Percentiles rank a stretch among this genome's conserved stretches.
Evolutionary conservation across 768 basidiomycete genomes (phyloP).

Genomic region (Agaricus sinodeliciosus): DNA sequence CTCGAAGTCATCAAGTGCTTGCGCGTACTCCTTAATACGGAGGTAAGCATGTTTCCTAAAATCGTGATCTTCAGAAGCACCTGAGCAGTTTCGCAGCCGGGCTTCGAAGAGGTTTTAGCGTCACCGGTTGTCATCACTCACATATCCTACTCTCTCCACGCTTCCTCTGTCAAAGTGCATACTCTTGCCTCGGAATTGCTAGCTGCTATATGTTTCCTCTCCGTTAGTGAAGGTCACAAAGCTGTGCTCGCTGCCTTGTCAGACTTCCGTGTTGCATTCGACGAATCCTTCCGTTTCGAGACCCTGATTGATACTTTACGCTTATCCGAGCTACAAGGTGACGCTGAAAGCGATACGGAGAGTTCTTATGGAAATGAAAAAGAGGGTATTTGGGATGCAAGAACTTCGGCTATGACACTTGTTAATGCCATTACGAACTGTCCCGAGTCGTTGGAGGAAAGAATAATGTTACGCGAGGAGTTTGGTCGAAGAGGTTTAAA

Average conservation of each 20-base stretch:
- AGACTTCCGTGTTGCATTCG: conserved; percentile 65
- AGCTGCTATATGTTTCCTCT: conserved; percentile 77
- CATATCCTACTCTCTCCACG: conserved; percentile 65
- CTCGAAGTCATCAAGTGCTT: conserved; percentile 76
- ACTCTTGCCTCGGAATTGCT: conserved; percentile 70
- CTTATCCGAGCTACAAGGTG: conserved; percentile 35
- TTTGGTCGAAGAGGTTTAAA: conserved; percentile 76
- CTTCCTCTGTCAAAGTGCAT: conserved; percentile 61
- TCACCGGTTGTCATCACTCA: conserved; percentile 64
- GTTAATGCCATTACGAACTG: conserved; percentile 76
- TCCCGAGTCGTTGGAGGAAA: conserved; percentile 71
- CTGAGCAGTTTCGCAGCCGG: conserved; percentile 39
- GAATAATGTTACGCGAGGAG: conserved; percentile 77
- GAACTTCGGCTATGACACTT: conserved; percentile 68
- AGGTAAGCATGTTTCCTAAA: conserved; percentile 40
- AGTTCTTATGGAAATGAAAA: conserved; percentile 42
- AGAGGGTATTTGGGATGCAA: conserved; percentile 76
- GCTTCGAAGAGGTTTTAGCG: conserved; percentile 61
- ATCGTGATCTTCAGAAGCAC: background rate
- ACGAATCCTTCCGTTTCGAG: conserved; percentile 78
- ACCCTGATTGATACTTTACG: conserved; percentile 60
- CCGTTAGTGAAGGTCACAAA: conserved; percentile 62
- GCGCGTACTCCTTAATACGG: conserved; percentile 77
- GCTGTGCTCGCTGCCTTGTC: conserved; percentile 73
- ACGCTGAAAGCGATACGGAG: conserved; percentile 26